Percentiles rank a stretch among this genome's conserved stretches.
Conservation (phyloP, 2,329 filamentous ascomycete genomes). For the Aspergillus fumigatus region DNA sequence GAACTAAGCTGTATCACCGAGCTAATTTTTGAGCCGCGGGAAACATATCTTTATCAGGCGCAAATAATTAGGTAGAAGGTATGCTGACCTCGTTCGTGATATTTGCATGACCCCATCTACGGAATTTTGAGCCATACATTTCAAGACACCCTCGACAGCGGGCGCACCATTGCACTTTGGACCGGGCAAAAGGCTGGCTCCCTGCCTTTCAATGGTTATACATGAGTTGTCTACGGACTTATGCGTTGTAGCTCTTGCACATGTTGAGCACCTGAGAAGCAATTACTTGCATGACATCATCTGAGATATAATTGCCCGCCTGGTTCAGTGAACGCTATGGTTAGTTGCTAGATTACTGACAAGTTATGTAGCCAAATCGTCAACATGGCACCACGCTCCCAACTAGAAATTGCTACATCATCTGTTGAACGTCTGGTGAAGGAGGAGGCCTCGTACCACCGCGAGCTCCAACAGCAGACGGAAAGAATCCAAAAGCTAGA, state of each 20-base stretch:
- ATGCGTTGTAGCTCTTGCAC: background rate
- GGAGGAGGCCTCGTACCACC: conserved; percentile 86
- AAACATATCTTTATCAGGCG: background rate
- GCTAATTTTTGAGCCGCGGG: background rate
- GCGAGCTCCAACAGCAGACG: conserved; percentile 73
- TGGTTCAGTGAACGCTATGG: background rate
- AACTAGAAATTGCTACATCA: conserved; percentile 78
- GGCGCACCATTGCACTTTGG: background rate
- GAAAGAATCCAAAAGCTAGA: conserved; percentile 65
- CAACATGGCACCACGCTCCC: conserved; percentile 71
- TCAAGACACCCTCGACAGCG: background rate
- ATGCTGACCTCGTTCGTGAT: background rate
- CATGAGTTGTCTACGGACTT: background rate
- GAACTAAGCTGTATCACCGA: background rate
- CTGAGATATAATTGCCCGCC: background rate
- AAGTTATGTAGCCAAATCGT: conserved; percentile 3
- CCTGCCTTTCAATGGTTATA: background rate
- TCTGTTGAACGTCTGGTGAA: conserved; percentile 81
- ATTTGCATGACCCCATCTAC: background rate
- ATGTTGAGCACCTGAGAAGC: background rate
- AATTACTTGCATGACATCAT: background rate
- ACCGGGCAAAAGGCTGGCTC: background rate
- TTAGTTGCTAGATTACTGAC: background rate
- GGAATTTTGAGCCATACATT: background rate
- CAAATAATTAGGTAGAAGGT: background rate